Conservation (phyloP, 352 stramenopile genomes). For the Globisporangium nodosum region DNA sequence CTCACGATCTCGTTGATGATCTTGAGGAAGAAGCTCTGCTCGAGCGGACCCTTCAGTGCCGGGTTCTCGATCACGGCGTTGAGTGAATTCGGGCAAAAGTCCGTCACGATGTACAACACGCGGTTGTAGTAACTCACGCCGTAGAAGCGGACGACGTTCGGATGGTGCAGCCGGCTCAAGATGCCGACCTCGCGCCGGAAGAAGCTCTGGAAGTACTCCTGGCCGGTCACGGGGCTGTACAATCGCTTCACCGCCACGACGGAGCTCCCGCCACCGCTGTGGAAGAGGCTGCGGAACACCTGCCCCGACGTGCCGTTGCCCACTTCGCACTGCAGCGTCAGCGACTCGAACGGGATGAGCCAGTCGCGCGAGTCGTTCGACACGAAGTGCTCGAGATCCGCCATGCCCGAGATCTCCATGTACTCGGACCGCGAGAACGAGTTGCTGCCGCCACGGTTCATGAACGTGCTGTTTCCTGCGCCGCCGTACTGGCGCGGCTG, state of each 20-base stretch:
- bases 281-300: constrained; percentile 84
- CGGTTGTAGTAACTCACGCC: constrained; percentile 89
- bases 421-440: constrained; percentile 76
- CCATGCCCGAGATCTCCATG: constrained; percentile 83
- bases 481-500: constrained; percentile 37
- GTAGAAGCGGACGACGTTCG: constrained; percentile 88
- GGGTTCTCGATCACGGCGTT: constrained; percentile 82
- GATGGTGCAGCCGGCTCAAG: constrained; percentile 81
- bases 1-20: constrained; percentile 88
- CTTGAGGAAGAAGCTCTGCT: constrained; percentile 73
- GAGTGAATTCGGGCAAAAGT: constrained; percentile 83
- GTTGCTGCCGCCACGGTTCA: constrained; percentile 34
- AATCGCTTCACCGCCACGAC: constrained; percentile 86
- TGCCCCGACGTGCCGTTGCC: constrained; percentile 86
- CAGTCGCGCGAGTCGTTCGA: constrained; percentile 84
- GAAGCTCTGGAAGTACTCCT: constrained; percentile 90
- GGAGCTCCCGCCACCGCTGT: constrained; percentile 75
- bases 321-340: constrained; percentile 82
- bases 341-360: constrained; percentile 87
- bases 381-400: constrained; percentile 84
- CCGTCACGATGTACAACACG: constrained; percentile 88
- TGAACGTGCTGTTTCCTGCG: constrained; percentile 14
- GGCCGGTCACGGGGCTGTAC: constrained; percentile 80
- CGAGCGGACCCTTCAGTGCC: constrained; percentile 52
- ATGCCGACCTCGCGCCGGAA: constrained; percentile 87